Conservation (phyloP, 139 green algal species). For the Chlamydomonas eustigma region DNA sequence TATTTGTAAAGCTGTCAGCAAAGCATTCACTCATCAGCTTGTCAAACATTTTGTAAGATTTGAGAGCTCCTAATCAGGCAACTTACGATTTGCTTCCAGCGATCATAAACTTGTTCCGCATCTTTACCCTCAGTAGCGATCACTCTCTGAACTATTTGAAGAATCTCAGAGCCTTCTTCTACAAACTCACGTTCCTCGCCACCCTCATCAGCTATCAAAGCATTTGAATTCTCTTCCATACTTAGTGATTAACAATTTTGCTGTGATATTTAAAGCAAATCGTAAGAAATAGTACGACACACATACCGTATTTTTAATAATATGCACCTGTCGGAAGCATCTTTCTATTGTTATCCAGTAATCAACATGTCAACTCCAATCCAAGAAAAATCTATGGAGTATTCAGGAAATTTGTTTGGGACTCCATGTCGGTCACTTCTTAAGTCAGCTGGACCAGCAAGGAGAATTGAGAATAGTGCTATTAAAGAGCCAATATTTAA, state of each 20-base stretch:
- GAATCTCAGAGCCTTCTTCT: constrained; percentile 18
- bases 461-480: not conserved
- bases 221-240: not conserved
- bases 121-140: constrained; percentile 5
- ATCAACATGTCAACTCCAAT: no score
- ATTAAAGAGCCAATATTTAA: not conserved
- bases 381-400: no score
- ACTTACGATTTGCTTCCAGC: constrained; percentile 25
- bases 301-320: no score
- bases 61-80: no score
- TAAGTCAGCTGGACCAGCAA: not conserved
- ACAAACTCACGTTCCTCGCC: constrained; percentile 10
- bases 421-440: not conserved
- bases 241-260: no score
- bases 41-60: no score
- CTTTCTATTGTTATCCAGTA: no score
- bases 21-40: no score
- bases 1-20: constrained; percentile 85
- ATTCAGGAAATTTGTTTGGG: no score
- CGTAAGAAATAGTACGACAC: no score
- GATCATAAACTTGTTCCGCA: not conserved
- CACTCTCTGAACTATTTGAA: constrained; percentile 3
- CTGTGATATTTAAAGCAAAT: no score
- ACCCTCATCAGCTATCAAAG: not conserved
- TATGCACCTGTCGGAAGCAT: no score